Evolutionary conservation across 129 eudicot species (phyloP), one percentile per base, ranked within the genome.

Genomic region (Scalesia atractyloides): DNA sequence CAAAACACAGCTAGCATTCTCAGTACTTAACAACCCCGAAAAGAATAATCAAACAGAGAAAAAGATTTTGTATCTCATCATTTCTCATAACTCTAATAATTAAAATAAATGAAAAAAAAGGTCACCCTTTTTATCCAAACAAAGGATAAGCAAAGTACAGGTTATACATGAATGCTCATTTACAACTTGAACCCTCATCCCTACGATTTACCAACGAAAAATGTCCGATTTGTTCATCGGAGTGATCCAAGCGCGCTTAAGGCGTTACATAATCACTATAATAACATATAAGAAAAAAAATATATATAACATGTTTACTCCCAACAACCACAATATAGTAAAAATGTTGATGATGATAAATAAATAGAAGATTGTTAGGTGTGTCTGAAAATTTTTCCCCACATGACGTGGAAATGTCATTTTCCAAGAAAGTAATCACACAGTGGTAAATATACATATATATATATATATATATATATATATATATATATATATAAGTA

Each of bases 361-460:
- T 3, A n/a, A 64, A 73, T 12, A 49, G 26, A 41, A 51, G 49
- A 26, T 26, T 11, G 60, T 59, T 72, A 44, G 76, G 59, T 46
- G 59, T 46, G 69, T 73, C 53, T 17, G 43, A 39, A 53, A 56
- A 18, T 36, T 11, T 22, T 73, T 24, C 78, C 70, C 78, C 78
- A 73, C 70, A 62, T 73, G 78, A 74, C 71, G 64, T 63, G 78
- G 78, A 74, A 63, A 74, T 74, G 72, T 64, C 64, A 74, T 64
- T 63, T 74, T 63, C 71, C 50, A 18, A 37, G 37, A 74, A 63
- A 64, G 63, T 63, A 62, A 60, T 44, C 30, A 24, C 30, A 24
- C 68, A 58, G 68, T 44, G 16, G 43, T 11, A 72, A 46, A 48
- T 63, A 7, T 24, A 24, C 30, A 24, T 24, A 22, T 22, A 22